Conservation (phyloP, 202 grass and related monocot genomes). For the Zoysia matrella region DNA sequence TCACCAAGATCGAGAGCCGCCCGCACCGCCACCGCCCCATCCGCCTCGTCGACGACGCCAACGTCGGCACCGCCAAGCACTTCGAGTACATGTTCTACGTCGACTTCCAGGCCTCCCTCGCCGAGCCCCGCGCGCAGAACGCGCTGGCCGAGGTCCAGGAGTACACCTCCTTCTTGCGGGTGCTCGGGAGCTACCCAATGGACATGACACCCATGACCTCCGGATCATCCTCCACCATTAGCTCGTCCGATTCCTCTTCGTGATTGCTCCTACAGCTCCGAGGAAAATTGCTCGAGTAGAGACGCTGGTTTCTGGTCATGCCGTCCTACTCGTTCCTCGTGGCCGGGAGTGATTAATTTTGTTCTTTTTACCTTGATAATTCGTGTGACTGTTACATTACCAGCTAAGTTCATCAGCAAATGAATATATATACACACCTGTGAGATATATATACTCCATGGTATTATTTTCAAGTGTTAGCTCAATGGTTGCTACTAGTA, state of each 20-base stretch:
- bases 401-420: slow-evolving; percentile 19
- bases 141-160: slow-evolving; percentile 94
- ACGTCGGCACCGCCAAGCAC: slow-evolving; percentile 88
- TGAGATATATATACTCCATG: background rate
- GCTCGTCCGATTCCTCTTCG: slow-evolving; percentile 43
- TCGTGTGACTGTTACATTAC: slow-evolving; percentile 39
- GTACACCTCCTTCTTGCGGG: slow-evolving; percentile 87
- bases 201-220: slow-evolving; percentile 86
- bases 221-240: slow-evolving; percentile 43
- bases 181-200: slow-evolving; percentile 96
- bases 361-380: slow-evolving; percentile 16
- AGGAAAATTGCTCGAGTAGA: slow-evolving; percentile 42
- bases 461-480: background rate
- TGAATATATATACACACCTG: slow-evolving; percentile 16
- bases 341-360: slow-evolving; percentile 48
- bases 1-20: no score
- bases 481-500: background rate
- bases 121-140: slow-evolving; percentile 81
- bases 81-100: slow-evolving; percentile 99
- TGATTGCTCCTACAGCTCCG: background rate
- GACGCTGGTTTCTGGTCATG: slow-evolving; percentile 30
- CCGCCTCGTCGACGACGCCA: slow-evolving; percentile 88
- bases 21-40: slow-evolving; percentile 32
- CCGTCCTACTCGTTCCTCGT: slow-evolving; percentile 47
- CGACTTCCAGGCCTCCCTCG: slow-evolving; percentile 85